Percentiles rank a stretch among this genome's conserved stretches.
phyloP scores from a whole-genome alignment of 2,329 filamentous ascomycete species.

The Colletotrichum sp. region DNA sequence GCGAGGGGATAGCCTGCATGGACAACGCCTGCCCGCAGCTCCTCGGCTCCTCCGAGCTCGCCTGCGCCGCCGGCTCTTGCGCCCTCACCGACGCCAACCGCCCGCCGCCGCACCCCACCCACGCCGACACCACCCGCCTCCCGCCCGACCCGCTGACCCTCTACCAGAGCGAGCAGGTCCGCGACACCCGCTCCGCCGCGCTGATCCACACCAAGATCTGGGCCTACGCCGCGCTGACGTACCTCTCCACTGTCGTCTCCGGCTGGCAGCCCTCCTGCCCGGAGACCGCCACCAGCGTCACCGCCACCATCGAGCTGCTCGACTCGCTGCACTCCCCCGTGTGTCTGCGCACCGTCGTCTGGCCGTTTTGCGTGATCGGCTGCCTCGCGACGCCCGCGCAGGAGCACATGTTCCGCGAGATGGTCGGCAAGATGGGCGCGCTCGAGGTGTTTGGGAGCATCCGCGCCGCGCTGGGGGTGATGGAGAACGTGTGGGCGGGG shows the following conservation, averaged over 20 bases:
- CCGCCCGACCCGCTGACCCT: slow-evolving; percentile 13
- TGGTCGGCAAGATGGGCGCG: slow-evolving; percentile 45
- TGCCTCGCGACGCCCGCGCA: slow-evolving; percentile 43
- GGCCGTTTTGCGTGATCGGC: slow-evolving; percentile 47
- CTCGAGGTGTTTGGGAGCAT: slow-evolving; percentile 51
- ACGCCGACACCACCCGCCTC: slow-evolving; percentile 11
- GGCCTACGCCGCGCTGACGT: slow-evolving; percentile 52
- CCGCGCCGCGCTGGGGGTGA: slow-evolving; percentile 45
- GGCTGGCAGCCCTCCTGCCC: slow-evolving; percentile 54
- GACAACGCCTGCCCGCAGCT: slow-evolving; percentile 22
- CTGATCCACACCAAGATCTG: slow-evolving; percentile 41
- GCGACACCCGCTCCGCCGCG: slow-evolving; percentile 5
- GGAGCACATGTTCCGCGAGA: slow-evolving; percentile 44
- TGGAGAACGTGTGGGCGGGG: slow-evolving; percentile 51
- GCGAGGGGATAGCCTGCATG: slow-evolving; percentile 23
- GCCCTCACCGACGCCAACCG: slow-evolving; percentile 8
- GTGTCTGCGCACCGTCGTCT: slow-evolving; percentile 44
- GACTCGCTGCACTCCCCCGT: slow-evolving; percentile 33
- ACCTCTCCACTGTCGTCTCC: slow-evolving; percentile 52
- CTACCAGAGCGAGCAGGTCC: neutral
- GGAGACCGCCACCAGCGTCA: slow-evolving; percentile 41
- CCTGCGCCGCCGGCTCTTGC: neutral
- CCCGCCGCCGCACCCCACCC: slow-evolving; percentile 25
- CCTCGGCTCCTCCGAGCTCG: neutral
- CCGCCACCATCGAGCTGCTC: slow-evolving; percentile 35